Conservation (phyloP, 176 grass and related monocot species). For the Echinochloa phyllopogon region DNA sequence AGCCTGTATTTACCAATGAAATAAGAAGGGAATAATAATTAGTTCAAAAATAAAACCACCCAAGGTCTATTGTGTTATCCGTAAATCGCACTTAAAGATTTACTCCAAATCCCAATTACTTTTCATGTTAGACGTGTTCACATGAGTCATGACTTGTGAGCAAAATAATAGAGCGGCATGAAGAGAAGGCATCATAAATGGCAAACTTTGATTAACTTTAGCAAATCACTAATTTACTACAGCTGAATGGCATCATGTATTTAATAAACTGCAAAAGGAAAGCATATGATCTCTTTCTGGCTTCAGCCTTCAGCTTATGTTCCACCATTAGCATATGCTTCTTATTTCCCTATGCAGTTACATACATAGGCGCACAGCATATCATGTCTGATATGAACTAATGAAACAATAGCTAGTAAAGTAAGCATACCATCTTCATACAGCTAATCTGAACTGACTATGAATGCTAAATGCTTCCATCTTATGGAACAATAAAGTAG, state of each 20-base stretch:
- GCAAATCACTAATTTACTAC: background rate
- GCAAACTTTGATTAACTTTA: background rate
- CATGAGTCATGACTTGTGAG: background rate
- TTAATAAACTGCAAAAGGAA: background rate
- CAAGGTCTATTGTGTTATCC: background rate
- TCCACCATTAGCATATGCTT: background rate
- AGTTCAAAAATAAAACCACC: background rate
- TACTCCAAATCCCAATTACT: background rate
- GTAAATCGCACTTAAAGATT: background rate
- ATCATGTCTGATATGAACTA: background rate
- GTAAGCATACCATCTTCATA: background rate
- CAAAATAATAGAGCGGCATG: background rate
- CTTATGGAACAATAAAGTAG: background rate
- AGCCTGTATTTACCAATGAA: background rate
- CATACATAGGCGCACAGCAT: background rate
- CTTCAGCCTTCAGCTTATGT: background rate
- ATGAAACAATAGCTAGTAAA: background rate
- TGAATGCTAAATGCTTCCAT: slow-evolving; percentile 13
- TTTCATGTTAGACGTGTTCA: background rate
- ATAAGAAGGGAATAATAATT: slow-evolving; percentile 27
- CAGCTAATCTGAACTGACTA: slow-evolving; percentile 16
- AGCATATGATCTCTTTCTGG: background rate
- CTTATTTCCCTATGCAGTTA: background rate
- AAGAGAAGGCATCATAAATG: background rate
- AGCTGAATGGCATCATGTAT: background rate